Conservation (phyloP, 805 yeast species). For the Sugiyamaella boreocaroliniensis region DNA sequence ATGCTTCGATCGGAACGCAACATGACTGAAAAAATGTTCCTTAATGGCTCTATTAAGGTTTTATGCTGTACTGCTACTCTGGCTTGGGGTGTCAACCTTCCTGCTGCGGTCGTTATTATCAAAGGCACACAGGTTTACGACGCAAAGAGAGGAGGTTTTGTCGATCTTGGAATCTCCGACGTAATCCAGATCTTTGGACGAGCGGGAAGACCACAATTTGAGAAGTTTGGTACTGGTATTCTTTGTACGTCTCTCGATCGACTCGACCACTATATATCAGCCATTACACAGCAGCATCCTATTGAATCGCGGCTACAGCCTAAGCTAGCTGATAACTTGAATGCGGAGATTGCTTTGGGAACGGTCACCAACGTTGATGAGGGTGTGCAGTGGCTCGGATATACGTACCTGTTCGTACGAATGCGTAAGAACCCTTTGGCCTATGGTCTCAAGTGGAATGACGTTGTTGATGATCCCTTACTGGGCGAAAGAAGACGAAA, state of each 20-base stretch:
- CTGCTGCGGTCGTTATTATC: conserved; percentile 94
- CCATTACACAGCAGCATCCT: conserved; percentile 91
- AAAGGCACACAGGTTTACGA: conserved; percentile 97
- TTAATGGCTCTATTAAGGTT: conserved; percentile 78
- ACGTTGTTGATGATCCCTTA: conserved; percentile 74
- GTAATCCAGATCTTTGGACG: conserved; percentile 98
- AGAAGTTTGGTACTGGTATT: conserved; percentile 86
- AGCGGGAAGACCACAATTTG: conserved; percentile 98
- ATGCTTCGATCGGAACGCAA: conserved; percentile 88
- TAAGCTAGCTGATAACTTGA: conserved; percentile 81
- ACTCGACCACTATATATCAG: conserved; percentile 80
- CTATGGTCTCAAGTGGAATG: conserved; percentile 86
- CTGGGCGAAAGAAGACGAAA: conserved; percentile 65
- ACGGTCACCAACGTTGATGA: conserved; percentile 92
- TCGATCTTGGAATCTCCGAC: conserved; percentile 91
- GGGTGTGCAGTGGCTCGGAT: conserved; percentile 96
- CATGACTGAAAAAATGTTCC: conserved; percentile 79
- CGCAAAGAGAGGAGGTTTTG: conserved; percentile 88
- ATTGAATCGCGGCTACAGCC: conserved; percentile 79
- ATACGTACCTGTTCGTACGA: conserved; percentile 87
- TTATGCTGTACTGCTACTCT: conserved; percentile 93
- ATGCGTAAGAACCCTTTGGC: conserved; percentile 92
- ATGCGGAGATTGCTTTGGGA: conserved; percentile 94
- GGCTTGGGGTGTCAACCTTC: conserved; percentile 99
- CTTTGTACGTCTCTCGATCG: conserved; percentile 76